Evolutionary conservation across 2,329 filamentous ascomycete genomes (phyloP).

Genomic region (Epichloe elymi): DNA sequence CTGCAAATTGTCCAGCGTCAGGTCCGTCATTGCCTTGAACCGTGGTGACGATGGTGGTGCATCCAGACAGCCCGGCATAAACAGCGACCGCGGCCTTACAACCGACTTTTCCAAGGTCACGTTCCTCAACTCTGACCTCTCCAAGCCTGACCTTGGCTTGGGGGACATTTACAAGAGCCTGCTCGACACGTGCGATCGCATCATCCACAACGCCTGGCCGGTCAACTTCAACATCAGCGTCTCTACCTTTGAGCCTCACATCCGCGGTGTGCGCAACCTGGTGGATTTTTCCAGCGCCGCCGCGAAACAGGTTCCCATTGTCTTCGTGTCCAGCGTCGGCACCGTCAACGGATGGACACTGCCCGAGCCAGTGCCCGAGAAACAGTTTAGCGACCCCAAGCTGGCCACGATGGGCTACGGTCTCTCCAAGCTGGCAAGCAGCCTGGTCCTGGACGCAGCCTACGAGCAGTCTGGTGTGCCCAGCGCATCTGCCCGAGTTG

Average conservation of each 20-base stretch:
- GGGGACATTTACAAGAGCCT: slow-evolving; percentile 21
- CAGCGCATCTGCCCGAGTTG: slow-evolving; percentile 29
- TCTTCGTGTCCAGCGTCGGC: slow-evolving; percentile 32
- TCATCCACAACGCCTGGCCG: slow-evolving; percentile 37
- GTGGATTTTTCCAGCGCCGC: slow-evolving; percentile 26
- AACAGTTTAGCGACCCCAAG: slow-evolving; percentile 19
- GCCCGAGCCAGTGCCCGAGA: slow-evolving; percentile 23
- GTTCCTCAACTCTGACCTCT: slow-evolving; percentile 35
- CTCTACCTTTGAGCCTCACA: slow-evolving; percentile 35
- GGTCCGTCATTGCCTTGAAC: slow-evolving; percentile 15
- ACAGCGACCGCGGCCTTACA: slow-evolving; percentile 24
- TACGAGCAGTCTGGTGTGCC: slow-evolving; percentile 22
- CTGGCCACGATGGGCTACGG: slow-evolving; percentile 25
- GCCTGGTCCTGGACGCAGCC: slow-evolving; percentile 29
- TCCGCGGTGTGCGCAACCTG: slow-evolving; percentile 36
- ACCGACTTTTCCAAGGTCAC: slow-evolving; percentile 25
- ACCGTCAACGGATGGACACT: slow-evolving; percentile 22
- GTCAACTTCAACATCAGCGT: slow-evolving; percentile 40
- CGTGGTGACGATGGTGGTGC: slow-evolving; percentile 21
- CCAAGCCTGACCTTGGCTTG: slow-evolving; percentile 35
- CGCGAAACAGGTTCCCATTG: slow-evolving; percentile 20
- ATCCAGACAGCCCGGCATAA: slow-evolving; percentile 24
- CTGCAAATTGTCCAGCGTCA: slow-evolving; percentile 12
- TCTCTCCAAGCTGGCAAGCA: slow-evolving; percentile 28
- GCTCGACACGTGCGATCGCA: slow-evolving; percentile 25